Evolutionary conservation across 441 rosid genomes (phyloP).

Genomic region (Syzygium syzygioides): DNA sequence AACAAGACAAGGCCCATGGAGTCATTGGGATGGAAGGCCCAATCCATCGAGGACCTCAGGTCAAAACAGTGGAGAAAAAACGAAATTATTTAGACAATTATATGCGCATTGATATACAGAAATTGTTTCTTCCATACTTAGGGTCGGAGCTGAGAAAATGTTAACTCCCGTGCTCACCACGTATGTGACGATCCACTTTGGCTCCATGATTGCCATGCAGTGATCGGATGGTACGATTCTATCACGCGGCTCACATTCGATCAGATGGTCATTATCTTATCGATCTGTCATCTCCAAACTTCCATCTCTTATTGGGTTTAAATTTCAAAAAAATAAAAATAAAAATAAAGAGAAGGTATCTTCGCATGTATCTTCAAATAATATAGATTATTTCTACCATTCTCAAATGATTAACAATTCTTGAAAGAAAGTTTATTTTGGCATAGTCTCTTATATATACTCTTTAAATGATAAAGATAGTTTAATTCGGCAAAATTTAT

Average conservation of each 20-base stretch:
- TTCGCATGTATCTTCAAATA: not conserved
- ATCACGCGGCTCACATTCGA: rapidly evolving
- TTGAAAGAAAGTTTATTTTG: not conserved
- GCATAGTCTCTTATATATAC: not conserved
- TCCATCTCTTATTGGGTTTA: not conserved
- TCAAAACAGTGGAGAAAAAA: not conserved
- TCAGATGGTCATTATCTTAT: not conserved
- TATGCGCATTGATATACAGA: not conserved
- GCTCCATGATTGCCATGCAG: not conserved
- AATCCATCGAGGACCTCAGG: not conserved
- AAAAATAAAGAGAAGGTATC: not conserved
- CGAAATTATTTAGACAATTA: not conserved
- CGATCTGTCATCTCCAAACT: not conserved
- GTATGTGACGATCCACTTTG: not conserved
- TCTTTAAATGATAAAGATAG: not conserved
- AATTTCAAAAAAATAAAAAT: not conserved
- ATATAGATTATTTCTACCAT: not conserved
- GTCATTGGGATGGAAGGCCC: not conserved
- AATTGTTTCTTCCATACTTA: not conserved
- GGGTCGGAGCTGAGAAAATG: not conserved
- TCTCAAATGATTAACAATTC: not conserved
- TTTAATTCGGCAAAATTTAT: not conserved
- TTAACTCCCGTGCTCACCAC: not conserved
- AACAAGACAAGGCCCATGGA: not conserved
- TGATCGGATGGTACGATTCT: not conserved